phyloP scores from a whole-genome alignment of 208 protist genomes.

The Trypanosoma cruzi region DNA sequence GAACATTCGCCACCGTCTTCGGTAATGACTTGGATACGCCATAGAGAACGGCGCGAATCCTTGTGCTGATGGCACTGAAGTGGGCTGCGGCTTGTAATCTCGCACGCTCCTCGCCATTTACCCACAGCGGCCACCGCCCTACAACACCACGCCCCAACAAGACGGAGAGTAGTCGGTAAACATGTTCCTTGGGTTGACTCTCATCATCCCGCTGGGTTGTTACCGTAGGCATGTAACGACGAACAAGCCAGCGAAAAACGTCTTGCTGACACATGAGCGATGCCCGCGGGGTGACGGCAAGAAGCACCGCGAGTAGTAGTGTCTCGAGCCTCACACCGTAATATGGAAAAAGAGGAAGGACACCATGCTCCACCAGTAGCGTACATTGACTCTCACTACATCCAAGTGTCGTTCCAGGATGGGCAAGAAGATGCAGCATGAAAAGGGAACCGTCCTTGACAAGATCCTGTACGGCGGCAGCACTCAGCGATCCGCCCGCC shows the following conservation, averaged over 20 bases:
- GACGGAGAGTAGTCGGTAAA: slow-evolving; percentile 27
- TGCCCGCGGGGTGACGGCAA: slow-evolving; percentile 37
- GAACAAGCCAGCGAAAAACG: slow-evolving; percentile 30
- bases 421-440: slow-evolving; percentile 64
- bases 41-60: slow-evolving; percentile 13
- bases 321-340: slow-evolving; percentile 44
- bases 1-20: background rate
- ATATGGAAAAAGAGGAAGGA: slow-evolving; percentile 41
- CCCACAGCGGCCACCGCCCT: slow-evolving; percentile 21
- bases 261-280: slow-evolving; percentile 27
- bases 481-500: slow-evolving; percentile 18
- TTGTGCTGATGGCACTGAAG: slow-evolving; percentile 20
- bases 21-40: background rate
- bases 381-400: slow-evolving; percentile 33
- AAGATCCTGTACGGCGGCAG: slow-evolving; percentile 40
- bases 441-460: slow-evolving; percentile 60
- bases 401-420: slow-evolving; percentile 59
- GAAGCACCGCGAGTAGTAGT: slow-evolving; percentile 48
- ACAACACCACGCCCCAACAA: slow-evolving; percentile 30
- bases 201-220: slow-evolving; percentile 34
- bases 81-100: slow-evolving; percentile 22
- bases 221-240: slow-evolving; percentile 22
- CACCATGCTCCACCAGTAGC: slow-evolving; percentile 34
- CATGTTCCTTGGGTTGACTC: slow-evolving; percentile 29
- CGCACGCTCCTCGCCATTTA: slow-evolving; percentile 17